Base-by-base conservation (phyloP, 768 basidiomycete genomes). In the Xanthoconium purpureum region DNA sequence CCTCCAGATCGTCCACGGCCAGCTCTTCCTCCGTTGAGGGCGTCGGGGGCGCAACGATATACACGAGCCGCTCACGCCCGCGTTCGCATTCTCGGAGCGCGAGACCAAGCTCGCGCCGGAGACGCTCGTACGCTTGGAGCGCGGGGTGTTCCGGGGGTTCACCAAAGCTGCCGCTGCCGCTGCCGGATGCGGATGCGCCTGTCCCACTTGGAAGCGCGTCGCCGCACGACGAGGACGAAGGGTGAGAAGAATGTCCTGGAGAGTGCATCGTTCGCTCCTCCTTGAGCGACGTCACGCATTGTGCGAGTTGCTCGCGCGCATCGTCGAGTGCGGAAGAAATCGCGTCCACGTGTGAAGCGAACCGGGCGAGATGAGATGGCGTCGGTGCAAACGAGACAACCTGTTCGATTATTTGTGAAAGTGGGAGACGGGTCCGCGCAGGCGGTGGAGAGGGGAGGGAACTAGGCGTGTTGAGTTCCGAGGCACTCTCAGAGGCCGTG, bases 61-160 rank as follows among this genome's bases (percentile, higher is more conserved):
- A 80, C 2, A 85, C 61, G 33, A 93, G 73, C 17, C 80, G 79
- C 39, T 83, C 85, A 17, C 87, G 76, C 0, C 91, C 91, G 9
- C 91, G 81, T 70, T 93, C 91, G 65, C 89, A 93, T 63, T 93
- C 91, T 8, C 90, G 75, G 32, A 93, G 72, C 1, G 89, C 91
- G 24, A 87, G 70, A 9, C 91, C 91, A 9, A 94, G 78, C 63
- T 92, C 89, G 6, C 84, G 79, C 12, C 91, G 80, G 15, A 93
- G 75, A 0, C 85, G 76, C 54, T 92, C 91, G 66, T 91, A 93
- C 7, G 88, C 84, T 49, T 79, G 80, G 32, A 93, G 60, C 1
- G 87, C 84, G 2, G 78, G 78, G 51, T 78, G 74, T 17, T 78
- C 76, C 0, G 63, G 46, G 0, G 71, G 49, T 56, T 58, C 67